phyloP scores from a whole-genome alignment of 2,329 filamentous ascomycete genomes.

The Botrytis porri region DNA sequence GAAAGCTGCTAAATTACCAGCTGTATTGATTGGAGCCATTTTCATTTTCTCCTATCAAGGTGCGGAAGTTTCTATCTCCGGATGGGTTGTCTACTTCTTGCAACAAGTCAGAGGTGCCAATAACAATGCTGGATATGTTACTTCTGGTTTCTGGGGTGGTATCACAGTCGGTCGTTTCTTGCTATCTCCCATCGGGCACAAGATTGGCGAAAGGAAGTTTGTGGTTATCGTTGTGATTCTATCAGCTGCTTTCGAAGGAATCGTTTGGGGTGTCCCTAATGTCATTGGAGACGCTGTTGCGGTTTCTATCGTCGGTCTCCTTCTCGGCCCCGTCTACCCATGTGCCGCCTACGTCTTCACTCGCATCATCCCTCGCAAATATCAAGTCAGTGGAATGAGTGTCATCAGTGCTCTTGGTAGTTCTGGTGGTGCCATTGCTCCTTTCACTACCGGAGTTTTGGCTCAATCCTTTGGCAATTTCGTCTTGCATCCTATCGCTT shows the following conservation, averaged over 20 bases:
- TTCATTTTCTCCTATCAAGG: slow-evolving; percentile 89
- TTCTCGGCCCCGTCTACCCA: slow-evolving; percentile 78
- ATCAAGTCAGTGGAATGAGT: slow-evolving; percentile 62
- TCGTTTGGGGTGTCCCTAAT: slow-evolving; percentile 76
- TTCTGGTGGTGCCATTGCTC: slow-evolving; percentile 64
- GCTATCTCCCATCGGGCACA: slow-evolving; percentile 63
- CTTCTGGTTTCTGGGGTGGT: slow-evolving; percentile 67
- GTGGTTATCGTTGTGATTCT: slow-evolving; percentile 62
- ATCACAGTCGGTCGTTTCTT: slow-evolving; percentile 75
- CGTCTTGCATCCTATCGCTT: slow-evolving; percentile 56
- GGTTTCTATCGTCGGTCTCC: slow-evolving; percentile 66
- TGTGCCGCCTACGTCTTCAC: slow-evolving; percentile 66
- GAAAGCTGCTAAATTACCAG: slow-evolving; percentile 48
- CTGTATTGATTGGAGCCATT: slow-evolving; percentile 68
- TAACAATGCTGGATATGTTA: slow-evolving; percentile 73
- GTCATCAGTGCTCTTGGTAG: slow-evolving; percentile 69
- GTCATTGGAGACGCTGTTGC: slow-evolving; percentile 67
- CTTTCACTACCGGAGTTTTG: slow-evolving; percentile 48
- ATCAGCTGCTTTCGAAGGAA: slow-evolving; percentile 65
- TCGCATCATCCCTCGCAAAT: slow-evolving; percentile 53
- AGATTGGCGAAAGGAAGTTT: slow-evolving; percentile 67
- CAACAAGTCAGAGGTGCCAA: slow-evolving; percentile 72
- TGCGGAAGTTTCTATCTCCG: slow-evolving; percentile 77
- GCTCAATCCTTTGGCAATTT: slow-evolving; percentile 47
- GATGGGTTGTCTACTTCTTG: slow-evolving; percentile 84